Base-by-base conservation (phyloP, 768 basidiomycete genomes). In the Mycena olivaceomarginata region DNA sequence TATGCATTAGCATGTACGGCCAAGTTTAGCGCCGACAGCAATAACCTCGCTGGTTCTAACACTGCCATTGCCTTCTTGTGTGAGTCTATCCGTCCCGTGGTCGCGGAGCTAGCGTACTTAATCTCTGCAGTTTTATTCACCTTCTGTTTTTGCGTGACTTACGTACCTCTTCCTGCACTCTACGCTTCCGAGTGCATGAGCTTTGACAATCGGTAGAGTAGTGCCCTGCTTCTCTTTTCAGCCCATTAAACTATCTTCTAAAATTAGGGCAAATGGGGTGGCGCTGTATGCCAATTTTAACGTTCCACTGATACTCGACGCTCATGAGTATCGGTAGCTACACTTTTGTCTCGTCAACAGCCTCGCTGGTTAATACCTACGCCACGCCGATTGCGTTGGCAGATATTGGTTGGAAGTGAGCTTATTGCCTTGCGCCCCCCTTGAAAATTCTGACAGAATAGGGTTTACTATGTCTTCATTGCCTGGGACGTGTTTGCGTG, bases 111-210 rank as follows among this genome's bases (percentile, higher is more conserved):
- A 31, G 31, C 18, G 8, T 62, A 43, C 39, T 40, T 41, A 31
- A 13, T 20, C 74, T 84, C 20, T 67, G 31, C 43, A 89, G 88
- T 92, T 86, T 78, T 92, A 25, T 91, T 92, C 83, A 90, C 89
- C 72, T 89, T 90, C 77, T 88, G 90, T 69, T 92, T 86, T 82
- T 89, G 88, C 46, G 87, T 91, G 72, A 86, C 91, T 25, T 92
- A 92, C 81, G 91, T 92, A 6, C 92, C 92, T 12, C 87, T 93
- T 37, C 92, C 93, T 82, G 91, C 89, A 0, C 81, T 92, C 8
- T 91, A 92, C 75, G 90, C 92, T 5, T 88, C 89, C 22, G 92
- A 93, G 77, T 90, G 89, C 79, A 83, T 93, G 20, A 86, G 89
- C 70, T 91, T 90, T 67, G 92, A 90, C 56, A 89, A 91, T 41